Conservation (phyloP, 2,329 filamentous ascomycete genomes). For the Helminthosporium solani region DNA sequence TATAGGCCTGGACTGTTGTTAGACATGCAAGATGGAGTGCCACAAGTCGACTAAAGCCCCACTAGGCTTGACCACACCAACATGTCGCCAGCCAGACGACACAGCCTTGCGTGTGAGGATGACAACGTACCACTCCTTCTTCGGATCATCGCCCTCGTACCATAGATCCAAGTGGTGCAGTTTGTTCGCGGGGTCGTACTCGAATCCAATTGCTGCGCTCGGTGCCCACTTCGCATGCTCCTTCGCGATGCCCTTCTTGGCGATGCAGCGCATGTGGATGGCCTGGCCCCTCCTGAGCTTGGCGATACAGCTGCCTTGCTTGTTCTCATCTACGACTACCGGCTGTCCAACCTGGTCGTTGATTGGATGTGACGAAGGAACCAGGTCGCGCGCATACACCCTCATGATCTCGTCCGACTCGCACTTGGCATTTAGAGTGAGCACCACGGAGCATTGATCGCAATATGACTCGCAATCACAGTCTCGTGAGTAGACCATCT, state of each 20-base stretch:
- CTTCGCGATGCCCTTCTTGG: slow-evolving; percentile 98
- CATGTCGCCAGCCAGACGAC: too few species aligned
- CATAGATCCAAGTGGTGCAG: slow-evolving; percentile 88
- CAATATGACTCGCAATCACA: slow-evolving; percentile 97
- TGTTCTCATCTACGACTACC: slow-evolving; percentile 79
- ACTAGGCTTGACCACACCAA: too few species aligned
- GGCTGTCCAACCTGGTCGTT: slow-evolving; percentile 77
- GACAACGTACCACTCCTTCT: slow-evolving; percentile 76
- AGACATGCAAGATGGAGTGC: neutral
- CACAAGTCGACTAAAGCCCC: neutral
- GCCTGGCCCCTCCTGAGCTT: slow-evolving; percentile 91
- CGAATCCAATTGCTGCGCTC: slow-evolving; percentile 87
- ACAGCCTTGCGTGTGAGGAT: too few species aligned
- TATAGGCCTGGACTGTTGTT: slow-evolving; percentile 64
- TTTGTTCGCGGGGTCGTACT: slow-evolving; percentile 98
- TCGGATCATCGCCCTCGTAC: slow-evolving; percentile 85
- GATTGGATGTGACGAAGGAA: slow-evolving; percentile 67
- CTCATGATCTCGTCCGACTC: slow-evolving; percentile 86
- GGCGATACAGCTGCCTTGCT: slow-evolving; percentile 79
- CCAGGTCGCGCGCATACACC: slow-evolving; percentile 87
- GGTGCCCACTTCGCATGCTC: slow-evolving; percentile 99
- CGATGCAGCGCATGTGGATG: slow-evolving; percentile 84
- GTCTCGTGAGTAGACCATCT: slow-evolving; percentile 83
- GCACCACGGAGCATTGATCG: slow-evolving; percentile 82
- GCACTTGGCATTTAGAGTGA: slow-evolving; percentile 83